Evolutionary conservation across 148 eudicot species (phyloP).

Genomic region (Polygonum aviculare): DNA sequence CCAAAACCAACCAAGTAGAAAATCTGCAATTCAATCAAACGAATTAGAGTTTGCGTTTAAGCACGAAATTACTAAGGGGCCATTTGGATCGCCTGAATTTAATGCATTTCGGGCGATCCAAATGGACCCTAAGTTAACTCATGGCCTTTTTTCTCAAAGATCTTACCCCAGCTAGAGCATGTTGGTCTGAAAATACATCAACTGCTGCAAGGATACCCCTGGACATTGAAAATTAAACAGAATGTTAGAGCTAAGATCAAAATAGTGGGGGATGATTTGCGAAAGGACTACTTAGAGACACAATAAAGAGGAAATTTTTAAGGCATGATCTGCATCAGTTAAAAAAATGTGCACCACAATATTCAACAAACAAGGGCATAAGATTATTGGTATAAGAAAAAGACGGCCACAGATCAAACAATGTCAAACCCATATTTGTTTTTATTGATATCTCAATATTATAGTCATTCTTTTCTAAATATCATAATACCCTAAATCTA

Average conservation of each 20-base stretch:
- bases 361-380: neutral
- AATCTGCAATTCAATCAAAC: constrained; percentile 40
- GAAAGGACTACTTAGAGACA: neutral
- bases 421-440: neutral
- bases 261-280: neutral
- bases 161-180: constrained; percentile 76
- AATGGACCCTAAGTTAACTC: neutral
- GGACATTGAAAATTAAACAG: constrained; percentile 11
- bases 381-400: neutral
- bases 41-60: neutral
- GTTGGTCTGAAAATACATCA: constrained; percentile 60
- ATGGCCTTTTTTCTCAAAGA: neutral
- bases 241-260: constrained; percentile 3
- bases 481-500: neutral
- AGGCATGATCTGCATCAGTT: neutral
- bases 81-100: too few relatives aligned
- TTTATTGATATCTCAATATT: neutral
- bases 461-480: neutral
- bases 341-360: neutral
- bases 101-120: too few relatives aligned
- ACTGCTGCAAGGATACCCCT: constrained; percentile 98
- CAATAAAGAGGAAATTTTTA: neutral
- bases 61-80: neutral
- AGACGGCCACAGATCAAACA: neutral
- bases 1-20: constrained; percentile 87